These are phyloP conservation scores for Dryadomyces sulphureus DNA, from an alignment of 2,329 filamentous ascomycete species.

Conservation along the genomic window DNA sequence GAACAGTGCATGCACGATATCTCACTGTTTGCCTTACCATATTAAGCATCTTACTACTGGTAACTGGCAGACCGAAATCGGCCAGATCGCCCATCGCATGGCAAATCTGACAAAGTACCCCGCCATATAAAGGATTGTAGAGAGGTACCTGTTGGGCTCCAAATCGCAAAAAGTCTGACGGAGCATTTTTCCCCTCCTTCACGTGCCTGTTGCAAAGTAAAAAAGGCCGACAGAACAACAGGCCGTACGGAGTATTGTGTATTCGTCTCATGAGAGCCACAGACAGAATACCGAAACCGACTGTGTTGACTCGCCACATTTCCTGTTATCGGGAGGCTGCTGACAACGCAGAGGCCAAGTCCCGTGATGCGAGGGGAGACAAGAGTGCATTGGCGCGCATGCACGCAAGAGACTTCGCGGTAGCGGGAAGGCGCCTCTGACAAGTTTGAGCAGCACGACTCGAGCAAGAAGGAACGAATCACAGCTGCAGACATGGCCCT, in stretches of 20 bases:
- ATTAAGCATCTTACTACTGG: too few species aligned
- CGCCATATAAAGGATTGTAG: constrained; percentile 5
- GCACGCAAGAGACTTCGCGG: neutral
- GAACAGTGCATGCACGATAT: too few species aligned
- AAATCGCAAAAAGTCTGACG: neutral
- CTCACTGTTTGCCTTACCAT: too few species aligned
- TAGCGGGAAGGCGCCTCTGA: neutral
- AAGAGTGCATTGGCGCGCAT: neutral
- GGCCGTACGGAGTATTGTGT: too few species aligned
- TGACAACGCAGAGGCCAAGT: neutral
- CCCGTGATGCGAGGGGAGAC: neutral
- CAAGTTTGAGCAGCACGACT: neutral
- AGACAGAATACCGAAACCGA: too few species aligned
- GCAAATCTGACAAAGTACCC: constrained; percentile 8
- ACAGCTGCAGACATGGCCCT: constrained; percentile 6
- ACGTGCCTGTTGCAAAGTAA: neutral
- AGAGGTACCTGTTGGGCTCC: constrained; percentile 4
- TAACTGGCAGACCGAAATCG: constrained; percentile 7
- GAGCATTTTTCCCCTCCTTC: neutral
- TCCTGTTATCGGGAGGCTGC: neutral
- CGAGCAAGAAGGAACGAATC: neutral
- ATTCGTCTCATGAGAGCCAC: too few species aligned
- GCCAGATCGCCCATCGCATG: neutral
- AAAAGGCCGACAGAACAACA: neutral
- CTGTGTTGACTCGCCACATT: neutral